Conservation (phyloP, 306 rosid species). For the Rubus parviflorus region DNA sequence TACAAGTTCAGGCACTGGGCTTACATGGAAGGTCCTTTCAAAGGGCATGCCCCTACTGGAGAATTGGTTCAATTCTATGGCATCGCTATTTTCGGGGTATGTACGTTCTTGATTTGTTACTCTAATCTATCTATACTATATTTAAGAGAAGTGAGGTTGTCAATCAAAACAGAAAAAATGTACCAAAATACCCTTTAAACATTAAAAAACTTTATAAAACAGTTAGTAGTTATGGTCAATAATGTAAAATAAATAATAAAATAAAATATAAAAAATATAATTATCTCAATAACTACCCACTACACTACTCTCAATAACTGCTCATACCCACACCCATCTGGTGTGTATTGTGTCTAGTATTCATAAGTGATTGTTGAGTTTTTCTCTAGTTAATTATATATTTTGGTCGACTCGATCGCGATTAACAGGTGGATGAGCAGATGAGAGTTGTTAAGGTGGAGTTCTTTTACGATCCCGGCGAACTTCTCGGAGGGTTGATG, state of each 20-base stretch:
- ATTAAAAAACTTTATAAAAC: too few species aligned
- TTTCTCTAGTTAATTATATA: neutral
- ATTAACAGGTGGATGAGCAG: slow-evolving; percentile 48
- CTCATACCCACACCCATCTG: too few species aligned
- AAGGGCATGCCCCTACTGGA: slow-evolving; percentile 59
- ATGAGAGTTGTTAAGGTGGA: slow-evolving; percentile 55
- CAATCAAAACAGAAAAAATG: too few species aligned
- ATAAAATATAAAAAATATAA: too few species aligned
- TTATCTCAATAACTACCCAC: too few species aligned
- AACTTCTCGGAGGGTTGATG: slow-evolving; percentile 54
- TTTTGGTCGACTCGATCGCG: neutral
- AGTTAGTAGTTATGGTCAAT: too few species aligned
- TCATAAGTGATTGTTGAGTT: neutral
- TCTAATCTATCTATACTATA: too few species aligned
- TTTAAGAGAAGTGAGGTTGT: too few species aligned
- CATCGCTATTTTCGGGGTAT: slow-evolving; percentile 50
- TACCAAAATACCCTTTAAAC: too few species aligned
- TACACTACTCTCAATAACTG: too few species aligned
- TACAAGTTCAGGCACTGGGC: slow-evolving; percentile 80
- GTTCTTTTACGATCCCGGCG: slow-evolving; percentile 53
- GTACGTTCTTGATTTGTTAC: neutral
- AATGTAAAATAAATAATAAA: too few species aligned
- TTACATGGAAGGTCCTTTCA: slow-evolving; percentile 76
- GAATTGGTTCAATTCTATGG: slow-evolving; percentile 47
- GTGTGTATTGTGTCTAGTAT: too few species aligned